These are phyloP conservation scores for Saccharomyces kudriavzevii DNA, from an alignment of 805 yeast species.

Conservation along the genomic window DNA sequence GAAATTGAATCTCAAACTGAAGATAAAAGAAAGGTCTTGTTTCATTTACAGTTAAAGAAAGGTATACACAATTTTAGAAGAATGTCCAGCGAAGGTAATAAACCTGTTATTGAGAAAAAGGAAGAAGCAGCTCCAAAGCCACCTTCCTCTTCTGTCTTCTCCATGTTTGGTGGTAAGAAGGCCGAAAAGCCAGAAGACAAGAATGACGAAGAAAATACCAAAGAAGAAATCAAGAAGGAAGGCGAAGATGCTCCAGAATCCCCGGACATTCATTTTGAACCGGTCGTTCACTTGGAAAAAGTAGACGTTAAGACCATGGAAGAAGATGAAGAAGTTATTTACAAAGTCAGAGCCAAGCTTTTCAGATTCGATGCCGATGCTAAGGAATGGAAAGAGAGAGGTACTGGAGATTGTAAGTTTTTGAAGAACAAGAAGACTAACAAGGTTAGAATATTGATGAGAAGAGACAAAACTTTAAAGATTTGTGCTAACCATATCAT, in stretches of 20 bases:
- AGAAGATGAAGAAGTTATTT: slow-evolving; percentile 76
- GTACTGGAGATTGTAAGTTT: slow-evolving; percentile 96
- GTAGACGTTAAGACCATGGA: slow-evolving; percentile 95
- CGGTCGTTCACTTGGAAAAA: slow-evolving; percentile 87
- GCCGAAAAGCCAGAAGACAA: slow-evolving; percentile 26
- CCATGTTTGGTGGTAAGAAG: slow-evolving; percentile 89
- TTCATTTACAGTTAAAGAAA: not conserved
- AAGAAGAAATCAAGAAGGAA: slow-evolving; percentile 24
- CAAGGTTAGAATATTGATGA: slow-evolving; percentile 89
- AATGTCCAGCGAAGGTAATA: slow-evolving; percentile 19
- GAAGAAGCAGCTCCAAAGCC: slow-evolving; percentile 35
- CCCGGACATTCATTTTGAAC: slow-evolving; percentile 81
- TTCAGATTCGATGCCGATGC: slow-evolving; percentile 80
- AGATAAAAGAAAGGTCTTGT: not conserved
- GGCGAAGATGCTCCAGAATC: slow-evolving; percentile 36
- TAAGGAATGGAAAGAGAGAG: slow-evolving; percentile 98
- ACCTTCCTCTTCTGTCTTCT: slow-evolving; percentile 76
- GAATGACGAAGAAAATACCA: slow-evolving; percentile 20
- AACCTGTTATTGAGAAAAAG: slow-evolving; percentile 19
- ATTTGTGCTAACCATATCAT: slow-evolving; percentile 95
- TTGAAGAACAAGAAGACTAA: slow-evolving; percentile 76
- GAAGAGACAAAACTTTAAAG: slow-evolving; percentile 97
- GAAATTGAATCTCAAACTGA: not conserved
- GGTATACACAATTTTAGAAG: not conserved
- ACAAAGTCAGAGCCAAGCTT: slow-evolving; percentile 88